These are phyloP conservation scores for Pichia kudriavzevii DNA, from an alignment of 1,139 yeast genomes.

Conservation along the genomic window DNA sequence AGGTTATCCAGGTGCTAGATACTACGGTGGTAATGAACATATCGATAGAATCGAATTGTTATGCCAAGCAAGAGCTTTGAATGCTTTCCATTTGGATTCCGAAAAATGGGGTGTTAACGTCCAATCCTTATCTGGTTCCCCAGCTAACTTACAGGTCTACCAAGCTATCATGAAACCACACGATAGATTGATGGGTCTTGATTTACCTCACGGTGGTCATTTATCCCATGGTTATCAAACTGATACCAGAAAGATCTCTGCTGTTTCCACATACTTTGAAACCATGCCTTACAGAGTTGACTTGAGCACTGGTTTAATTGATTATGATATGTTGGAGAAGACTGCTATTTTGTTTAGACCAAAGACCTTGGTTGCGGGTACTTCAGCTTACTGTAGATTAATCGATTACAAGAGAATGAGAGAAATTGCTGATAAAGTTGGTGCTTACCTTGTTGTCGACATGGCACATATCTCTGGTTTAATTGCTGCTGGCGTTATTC, in stretches of 20 bases:
- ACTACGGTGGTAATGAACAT: slow-evolving; percentile 87
- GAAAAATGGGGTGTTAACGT: slow-evolving; percentile 98
- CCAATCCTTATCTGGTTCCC: slow-evolving; percentile 93
- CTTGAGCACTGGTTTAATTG: slow-evolving; percentile 86
- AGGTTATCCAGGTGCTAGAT: slow-evolving; percentile 85
- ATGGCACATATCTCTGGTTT: slow-evolving; percentile 99
- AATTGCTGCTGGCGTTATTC: slow-evolving; percentile 92
- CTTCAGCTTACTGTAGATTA: slow-evolving; percentile 93
- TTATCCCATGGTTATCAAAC: slow-evolving; percentile 98
- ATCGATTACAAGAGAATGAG: slow-evolving; percentile 95
- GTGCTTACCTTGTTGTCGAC: slow-evolving; percentile 92
- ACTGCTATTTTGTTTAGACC: slow-evolving; percentile 90
- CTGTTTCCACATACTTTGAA: slow-evolving; percentile 92
- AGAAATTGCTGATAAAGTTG: slow-evolving; percentile 91
- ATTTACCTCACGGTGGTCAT: slow-evolving; percentile 97
- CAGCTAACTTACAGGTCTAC: slow-evolving; percentile 94
- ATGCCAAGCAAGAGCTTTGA: slow-evolving; percentile 89
- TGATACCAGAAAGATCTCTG: slow-evolving; percentile 88
- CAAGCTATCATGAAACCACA: slow-evolving; percentile 92
- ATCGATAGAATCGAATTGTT: slow-evolving; percentile 88
- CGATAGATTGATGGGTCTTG: slow-evolving; percentile 94
- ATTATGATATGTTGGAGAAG: slow-evolving; percentile 88
- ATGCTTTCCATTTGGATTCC: slow-evolving; percentile 72
- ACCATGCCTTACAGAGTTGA: slow-evolving; percentile 97
- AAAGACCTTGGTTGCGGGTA: slow-evolving; percentile 92